A percentile compares a stretch with the other conserved stretches of the same genome.
phyloP scores from a whole-genome alignment of 805 yeast species.

The Saccharomycopsis lassenensis region DNA sequence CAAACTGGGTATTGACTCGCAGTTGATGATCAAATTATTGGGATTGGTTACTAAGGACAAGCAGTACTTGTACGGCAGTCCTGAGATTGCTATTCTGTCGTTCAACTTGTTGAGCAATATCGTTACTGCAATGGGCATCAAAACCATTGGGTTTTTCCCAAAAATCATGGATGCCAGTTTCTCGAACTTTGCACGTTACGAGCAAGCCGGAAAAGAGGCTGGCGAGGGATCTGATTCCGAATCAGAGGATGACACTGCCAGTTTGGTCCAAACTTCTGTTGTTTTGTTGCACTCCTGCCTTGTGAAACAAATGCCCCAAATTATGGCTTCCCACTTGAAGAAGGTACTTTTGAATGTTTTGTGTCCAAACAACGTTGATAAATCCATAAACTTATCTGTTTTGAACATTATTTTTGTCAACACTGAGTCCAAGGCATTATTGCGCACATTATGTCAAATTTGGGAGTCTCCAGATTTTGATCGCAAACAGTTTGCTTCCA shows the following conservation, averaged over 20 bases:
- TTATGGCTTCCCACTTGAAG: constrained; percentile 58
- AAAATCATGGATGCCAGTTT: constrained; percentile 71
- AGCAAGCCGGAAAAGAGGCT: constrained; percentile 21
- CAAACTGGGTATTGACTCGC: constrained; percentile 38
- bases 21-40: constrained; percentile 39
- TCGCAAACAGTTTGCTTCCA: constrained; percentile 29
- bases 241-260: constrained; percentile 22
- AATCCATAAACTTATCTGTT: constrained; percentile 48
- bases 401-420: constrained; percentile 51
- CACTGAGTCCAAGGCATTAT: constrained; percentile 52
- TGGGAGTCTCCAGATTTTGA: constrained; percentile 41
- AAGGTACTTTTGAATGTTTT: constrained; percentile 51
- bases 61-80: constrained; percentile 28
- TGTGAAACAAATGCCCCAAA: constrained; percentile 76
- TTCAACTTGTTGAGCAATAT: constrained; percentile 61
- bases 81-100: constrained; percentile 64
- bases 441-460: constrained; percentile 48
- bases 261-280: constrained; percentile 55
- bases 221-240: constrained; percentile 21
- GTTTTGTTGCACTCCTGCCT: constrained; percentile 63
- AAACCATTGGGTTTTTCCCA: constrained; percentile 75
- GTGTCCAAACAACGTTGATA: constrained; percentile 47
- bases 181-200: constrained; percentile 16
- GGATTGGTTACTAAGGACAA: constrained; percentile 29
- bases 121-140: constrained; percentile 70